These are phyloP conservation scores for Gossypium mustelinum DNA, from an alignment of 345 rosid genomes.

Conservation along the genomic window DNA sequence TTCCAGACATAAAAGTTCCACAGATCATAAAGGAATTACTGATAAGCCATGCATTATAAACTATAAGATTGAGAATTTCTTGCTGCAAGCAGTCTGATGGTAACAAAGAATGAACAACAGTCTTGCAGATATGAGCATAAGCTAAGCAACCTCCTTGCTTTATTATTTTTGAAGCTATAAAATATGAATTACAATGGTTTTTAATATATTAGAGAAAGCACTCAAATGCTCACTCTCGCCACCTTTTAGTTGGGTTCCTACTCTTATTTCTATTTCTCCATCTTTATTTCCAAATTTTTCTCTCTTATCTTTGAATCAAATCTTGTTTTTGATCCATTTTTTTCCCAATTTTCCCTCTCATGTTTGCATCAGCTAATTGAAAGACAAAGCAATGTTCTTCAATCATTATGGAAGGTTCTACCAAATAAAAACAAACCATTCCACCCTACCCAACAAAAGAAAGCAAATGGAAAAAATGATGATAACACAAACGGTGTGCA, in stretches of 20 bases:
- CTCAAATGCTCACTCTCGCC: not conserved
- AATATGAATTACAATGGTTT: not conserved
- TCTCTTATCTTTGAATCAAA: not conserved
- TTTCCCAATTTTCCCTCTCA: not conserved
- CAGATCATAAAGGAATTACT: not conserved
- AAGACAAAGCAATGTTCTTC: not conserved
- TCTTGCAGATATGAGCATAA: not conserved
- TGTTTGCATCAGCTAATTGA: not conserved
- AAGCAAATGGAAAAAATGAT: not conserved
- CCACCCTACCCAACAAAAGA: not conserved
- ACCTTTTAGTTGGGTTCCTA: not conserved
- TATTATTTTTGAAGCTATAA: not conserved
- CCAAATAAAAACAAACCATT: not conserved
- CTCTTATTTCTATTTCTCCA: slow-evolving; percentile 5
- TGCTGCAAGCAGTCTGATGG: not conserved
- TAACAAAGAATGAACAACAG: not conserved
- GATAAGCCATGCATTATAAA: not conserved
- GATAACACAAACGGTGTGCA: not conserved
- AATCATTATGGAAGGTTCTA: not conserved
- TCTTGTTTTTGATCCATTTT: not conserved
- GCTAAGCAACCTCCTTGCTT: not conserved
- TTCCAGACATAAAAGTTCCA: not conserved
- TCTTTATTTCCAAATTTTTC: slow-evolving; percentile 6
- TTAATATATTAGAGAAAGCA: not conserved
- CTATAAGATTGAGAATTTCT: not conserved